Conservation (phyloP, 371 early-diverging fungal species). For the Mucor saturninus region DNA sequence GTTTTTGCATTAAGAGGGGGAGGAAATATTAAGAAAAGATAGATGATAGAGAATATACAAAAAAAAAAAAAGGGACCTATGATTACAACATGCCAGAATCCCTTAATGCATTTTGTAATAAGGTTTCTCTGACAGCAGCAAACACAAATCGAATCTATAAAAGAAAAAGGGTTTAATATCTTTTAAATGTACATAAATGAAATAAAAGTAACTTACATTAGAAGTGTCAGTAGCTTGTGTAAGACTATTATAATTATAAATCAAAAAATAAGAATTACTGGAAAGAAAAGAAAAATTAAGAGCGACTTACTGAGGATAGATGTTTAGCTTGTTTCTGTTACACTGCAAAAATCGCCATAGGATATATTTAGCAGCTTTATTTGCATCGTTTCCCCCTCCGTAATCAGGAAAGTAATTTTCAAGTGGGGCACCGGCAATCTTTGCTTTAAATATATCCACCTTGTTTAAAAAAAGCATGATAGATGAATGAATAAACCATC, state of each 20-base stretch:
- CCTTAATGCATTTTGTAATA: constrained; percentile 73
- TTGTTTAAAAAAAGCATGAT: constrained; percentile 88
- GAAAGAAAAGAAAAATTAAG: constrained; percentile 48
- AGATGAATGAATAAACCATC: constrained; percentile 77
- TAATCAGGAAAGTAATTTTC: constrained; percentile 67
- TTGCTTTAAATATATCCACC: constrained; percentile 79
- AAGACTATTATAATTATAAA: constrained; percentile 44
- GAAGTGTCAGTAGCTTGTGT: constrained; percentile 84
- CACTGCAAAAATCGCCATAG: constrained; percentile 79
- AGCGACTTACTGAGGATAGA: constrained; percentile 78
- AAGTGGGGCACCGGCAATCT: constrained; percentile 69
- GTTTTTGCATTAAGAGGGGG: background rate
- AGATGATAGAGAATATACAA: constrained; percentile 3
- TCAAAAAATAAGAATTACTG: background rate
- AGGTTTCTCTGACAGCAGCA: constrained; percentile 81
- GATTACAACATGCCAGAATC: constrained; percentile 71
- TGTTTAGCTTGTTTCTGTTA: constrained; percentile 74
- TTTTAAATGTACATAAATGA: background rate
- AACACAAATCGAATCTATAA: constrained; percentile 70
- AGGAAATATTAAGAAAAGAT: background rate
- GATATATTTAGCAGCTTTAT: constrained; percentile 82
- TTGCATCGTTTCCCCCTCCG: constrained; percentile 55
- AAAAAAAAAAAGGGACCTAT: background rate
- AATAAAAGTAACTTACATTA: constrained; percentile 59
- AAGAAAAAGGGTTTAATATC: background rate